A percentile compares a stretch with the other conserved stretches of the same genome.
These are phyloP conservation scores for Symbiotaphrina buchneri DNA, from an alignment of 495 filamentous ascomycete species.

Conservation along the genomic window DNA sequence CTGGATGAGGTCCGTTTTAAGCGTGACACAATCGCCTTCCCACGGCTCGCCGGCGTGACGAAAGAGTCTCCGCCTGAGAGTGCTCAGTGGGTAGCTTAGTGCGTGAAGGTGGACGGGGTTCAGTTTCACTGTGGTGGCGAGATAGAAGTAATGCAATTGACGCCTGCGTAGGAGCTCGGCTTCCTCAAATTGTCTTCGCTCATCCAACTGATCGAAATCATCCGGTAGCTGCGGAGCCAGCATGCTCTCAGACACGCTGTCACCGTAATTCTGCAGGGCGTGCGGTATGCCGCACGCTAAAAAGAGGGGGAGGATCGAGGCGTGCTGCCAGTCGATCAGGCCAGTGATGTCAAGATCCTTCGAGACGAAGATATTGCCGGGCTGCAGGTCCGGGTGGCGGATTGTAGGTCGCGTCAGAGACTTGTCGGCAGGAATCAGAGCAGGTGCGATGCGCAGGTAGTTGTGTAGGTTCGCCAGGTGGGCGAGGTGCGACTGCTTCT, in stretches of 20 bases:
- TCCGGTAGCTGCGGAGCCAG: constrained; percentile 6
- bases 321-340: constrained; percentile 16
- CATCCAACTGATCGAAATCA: constrained; percentile 8
- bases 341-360: constrained; percentile 10
- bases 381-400: constrained; percentile 14
- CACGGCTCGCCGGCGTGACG: constrained; percentile 9
- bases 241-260: constrained; percentile 10
- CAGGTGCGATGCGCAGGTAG: constrained; percentile 6
- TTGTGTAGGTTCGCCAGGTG: constrained; percentile 9
- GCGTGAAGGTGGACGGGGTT: constrained; percentile 9
- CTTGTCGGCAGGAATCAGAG: constrained; percentile 7
- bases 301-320: constrained; percentile 11
- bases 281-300: constrained; percentile 13
- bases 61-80: constrained; percentile 8
- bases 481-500: constrained; percentile 2
- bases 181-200: constrained; percentile 6
- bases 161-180: constrained; percentile 9
- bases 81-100: constrained; percentile 8
- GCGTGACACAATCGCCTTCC: constrained; percentile 11
- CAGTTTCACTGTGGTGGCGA: constrained; percentile 6
- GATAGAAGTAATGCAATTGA: constrained; percentile 12
- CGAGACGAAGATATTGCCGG: constrained; percentile 14
- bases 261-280: constrained; percentile 13
- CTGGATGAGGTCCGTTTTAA: constrained; percentile 10
- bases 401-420: constrained; percentile 10